Evolutionary conservation across 352 stramenopile genomes (phyloP), one percentile per base, ranked within the genome.

Genomic region (Thraustochytrium sp.): DNA sequence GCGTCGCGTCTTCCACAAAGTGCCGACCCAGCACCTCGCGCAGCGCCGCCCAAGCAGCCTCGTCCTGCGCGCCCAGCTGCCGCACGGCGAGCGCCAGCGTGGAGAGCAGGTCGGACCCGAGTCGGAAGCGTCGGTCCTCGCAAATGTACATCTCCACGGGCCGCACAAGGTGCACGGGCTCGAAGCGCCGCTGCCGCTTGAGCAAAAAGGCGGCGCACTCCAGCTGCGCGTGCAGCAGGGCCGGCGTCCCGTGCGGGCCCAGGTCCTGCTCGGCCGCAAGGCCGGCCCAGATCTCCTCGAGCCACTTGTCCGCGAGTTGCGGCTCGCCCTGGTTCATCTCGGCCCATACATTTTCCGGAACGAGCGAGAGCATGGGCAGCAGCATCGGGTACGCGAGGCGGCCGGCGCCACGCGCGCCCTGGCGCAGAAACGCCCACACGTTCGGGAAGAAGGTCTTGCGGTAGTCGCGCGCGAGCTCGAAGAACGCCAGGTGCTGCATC

Each of bases 361-460:
- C 53, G 18, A 80, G 51, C 46, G 68, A 80, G 23, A 80, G 31
- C n/a, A 80, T 61, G 5, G 68, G 68, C 11, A 80, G 68, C 21
- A 65, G 31, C 31, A 42, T 65, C 34, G 68, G 68, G 31, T 80
- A 80, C 29, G 40, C 68, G 13, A 26, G 2, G 26, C 31, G 21
- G 68, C 68, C 68, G 8, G 53, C 42, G 13, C 68, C 68, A 46
- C 68, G 48, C 37, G 48, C 48, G 1, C 48, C 68, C 11, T 16
- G 31, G 13, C 68, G 31, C 48, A 80, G 26, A 48, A 80, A 63
- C 46, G 31, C 1, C 68, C 68, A 80, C 11, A 80, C 21, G 13
- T 48, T 44, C 26, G 68, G 46, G 34, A 80, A 80, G 38, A 80
- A 80, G 8, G 29, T 31, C 68, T 80, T 80, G 37, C 48, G 53